Percentiles rank a stretch among this genome's conserved stretches.
Conservation (phyloP, 2,329 filamentous ascomycete species). For the Claviceps africana region DNA sequence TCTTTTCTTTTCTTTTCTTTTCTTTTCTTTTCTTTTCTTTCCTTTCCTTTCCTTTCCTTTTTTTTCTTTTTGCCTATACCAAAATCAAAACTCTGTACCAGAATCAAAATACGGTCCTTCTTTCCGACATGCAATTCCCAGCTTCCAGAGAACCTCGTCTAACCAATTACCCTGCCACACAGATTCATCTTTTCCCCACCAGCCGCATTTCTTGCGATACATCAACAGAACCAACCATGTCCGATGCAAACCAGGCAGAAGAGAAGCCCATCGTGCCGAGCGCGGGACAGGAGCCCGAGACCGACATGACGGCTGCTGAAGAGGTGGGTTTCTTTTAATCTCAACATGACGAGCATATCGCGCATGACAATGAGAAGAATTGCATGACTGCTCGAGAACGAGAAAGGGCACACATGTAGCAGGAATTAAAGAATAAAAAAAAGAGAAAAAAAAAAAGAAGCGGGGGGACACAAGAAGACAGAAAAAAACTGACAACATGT, state of each 20-base stretch:
- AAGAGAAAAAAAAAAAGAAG: background rate
- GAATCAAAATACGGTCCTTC: too few species aligned
- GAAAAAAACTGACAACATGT: constrained; percentile 18
- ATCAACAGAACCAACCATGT: background rate
- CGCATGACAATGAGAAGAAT: background rate
- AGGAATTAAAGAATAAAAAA: background rate
- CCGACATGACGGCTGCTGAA: constrained; percentile 8
- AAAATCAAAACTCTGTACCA: too few species aligned
- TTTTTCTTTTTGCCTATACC: too few species aligned
- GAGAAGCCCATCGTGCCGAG: constrained; percentile 4
- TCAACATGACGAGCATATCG: background rate
- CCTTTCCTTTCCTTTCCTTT: too few species aligned
- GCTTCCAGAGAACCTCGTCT: background rate
- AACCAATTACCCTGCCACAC: background rate
- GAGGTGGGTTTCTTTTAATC: constrained; percentile 7
- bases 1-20: background rate
- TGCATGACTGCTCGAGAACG: background rate
- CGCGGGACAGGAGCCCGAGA: constrained; percentile 4
- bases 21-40: background rate
- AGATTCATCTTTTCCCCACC: background rate
- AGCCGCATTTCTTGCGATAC: background rate
- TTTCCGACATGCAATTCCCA: background rate
- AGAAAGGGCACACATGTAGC: background rate
- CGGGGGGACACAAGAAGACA: background rate
- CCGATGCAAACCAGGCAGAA: constrained; percentile 4